These are phyloP conservation scores for Coemansia sp. DNA, from an alignment of 192 early-diverging fungal genomes.

Conservation along the genomic window DNA sequence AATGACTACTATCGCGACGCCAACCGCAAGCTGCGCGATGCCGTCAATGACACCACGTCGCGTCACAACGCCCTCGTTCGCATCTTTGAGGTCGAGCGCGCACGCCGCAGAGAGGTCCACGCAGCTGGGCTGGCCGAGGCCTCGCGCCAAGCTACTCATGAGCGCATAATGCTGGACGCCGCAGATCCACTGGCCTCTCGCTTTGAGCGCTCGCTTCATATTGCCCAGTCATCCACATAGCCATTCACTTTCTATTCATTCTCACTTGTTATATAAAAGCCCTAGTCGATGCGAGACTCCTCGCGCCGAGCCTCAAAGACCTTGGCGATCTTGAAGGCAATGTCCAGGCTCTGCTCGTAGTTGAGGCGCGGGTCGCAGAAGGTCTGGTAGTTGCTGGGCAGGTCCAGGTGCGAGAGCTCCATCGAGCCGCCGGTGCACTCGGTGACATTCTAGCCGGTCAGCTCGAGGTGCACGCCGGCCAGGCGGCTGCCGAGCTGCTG, in stretches of 20 bases:
- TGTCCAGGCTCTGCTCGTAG: constrained; percentile 96
- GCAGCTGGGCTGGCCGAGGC: constrained; percentile 30
- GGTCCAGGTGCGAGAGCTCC: constrained; percentile 82
- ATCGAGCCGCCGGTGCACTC: constrained; percentile 98
- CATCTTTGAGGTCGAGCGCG: constrained; percentile 42
- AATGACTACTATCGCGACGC: constrained; percentile 61
- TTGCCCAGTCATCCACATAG: constrained; percentile 3
- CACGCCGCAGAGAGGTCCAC: constrained; percentile 26
- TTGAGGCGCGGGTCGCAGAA: constrained; percentile 97
- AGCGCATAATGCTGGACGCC: constrained; percentile 17
- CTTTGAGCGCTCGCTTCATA: constrained; percentile 16
- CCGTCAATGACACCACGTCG: constrained; percentile 38
- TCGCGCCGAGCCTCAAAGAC: constrained; percentile 72
- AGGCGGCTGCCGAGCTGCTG: constrained; percentile 70
- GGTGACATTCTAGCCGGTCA: constrained; percentile 97
- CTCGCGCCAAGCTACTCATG: constrained; percentile 24
- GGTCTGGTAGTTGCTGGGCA: constrained; percentile 91
- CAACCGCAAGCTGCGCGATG: constrained; percentile 49
- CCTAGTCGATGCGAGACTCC: not conserved
- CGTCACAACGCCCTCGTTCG: constrained; percentile 57
- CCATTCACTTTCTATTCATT: not conserved
- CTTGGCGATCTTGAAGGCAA: constrained; percentile 95
- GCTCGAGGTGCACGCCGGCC: constrained; percentile 95
- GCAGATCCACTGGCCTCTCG: constrained; percentile 12
- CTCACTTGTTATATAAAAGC: not conserved